Evolutionary conservation across 2,329 filamentous ascomycete species (phyloP).

Genomic region (Cercospora canescens): DNA sequence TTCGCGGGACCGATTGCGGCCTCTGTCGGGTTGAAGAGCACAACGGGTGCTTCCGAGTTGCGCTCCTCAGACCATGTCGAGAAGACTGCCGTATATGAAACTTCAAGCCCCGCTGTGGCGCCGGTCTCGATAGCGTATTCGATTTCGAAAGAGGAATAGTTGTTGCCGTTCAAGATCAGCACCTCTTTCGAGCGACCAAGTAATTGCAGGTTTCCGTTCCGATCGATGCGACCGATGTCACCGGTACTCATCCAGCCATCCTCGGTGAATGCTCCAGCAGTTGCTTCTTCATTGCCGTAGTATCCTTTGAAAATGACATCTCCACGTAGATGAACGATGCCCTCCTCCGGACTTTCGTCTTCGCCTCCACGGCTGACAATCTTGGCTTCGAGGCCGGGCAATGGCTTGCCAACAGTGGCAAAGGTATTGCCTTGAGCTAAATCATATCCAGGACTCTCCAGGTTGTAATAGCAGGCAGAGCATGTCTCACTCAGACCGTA

Average conservation of each 20-base stretch:
- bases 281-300: slow-evolving; percentile 37
- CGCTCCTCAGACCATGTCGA: slow-evolving; percentile 24
- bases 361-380: slow-evolving; percentile 10
- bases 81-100: slow-evolving; percentile 24
- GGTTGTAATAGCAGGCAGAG: slow-evolving; percentile 28
- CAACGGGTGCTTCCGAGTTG: slow-evolving; percentile 21
- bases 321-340: slow-evolving; percentile 17
- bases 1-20: slow-evolving; percentile 22
- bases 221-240: slow-evolving; percentile 24
- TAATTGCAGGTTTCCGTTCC: slow-evolving; percentile 23
- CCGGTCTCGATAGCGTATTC: slow-evolving; percentile 25
- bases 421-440: slow-evolving; percentile 18
- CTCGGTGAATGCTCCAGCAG: slow-evolving; percentile 35
- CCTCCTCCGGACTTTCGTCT: slow-evolving; percentile 1
- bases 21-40: slow-evolving; percentile 27
- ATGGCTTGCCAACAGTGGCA: slow-evolving; percentile 22
- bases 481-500: slow-evolving; percentile 29
- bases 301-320: slow-evolving; percentile 41
- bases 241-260: slow-evolving; percentile 41
- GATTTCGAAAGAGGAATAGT: slow-evolving; percentile 27
- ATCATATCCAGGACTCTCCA: slow-evolving; percentile 22
- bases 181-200: slow-evolving; percentile 27
- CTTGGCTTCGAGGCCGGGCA: slow-evolving; percentile 21
- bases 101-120: slow-evolving; percentile 14
- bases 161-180: slow-evolving; percentile 28